phyloP scores from a whole-genome alignment of 2,329 filamentous ascomycete species.

The Emmonsia crescens region DNA sequence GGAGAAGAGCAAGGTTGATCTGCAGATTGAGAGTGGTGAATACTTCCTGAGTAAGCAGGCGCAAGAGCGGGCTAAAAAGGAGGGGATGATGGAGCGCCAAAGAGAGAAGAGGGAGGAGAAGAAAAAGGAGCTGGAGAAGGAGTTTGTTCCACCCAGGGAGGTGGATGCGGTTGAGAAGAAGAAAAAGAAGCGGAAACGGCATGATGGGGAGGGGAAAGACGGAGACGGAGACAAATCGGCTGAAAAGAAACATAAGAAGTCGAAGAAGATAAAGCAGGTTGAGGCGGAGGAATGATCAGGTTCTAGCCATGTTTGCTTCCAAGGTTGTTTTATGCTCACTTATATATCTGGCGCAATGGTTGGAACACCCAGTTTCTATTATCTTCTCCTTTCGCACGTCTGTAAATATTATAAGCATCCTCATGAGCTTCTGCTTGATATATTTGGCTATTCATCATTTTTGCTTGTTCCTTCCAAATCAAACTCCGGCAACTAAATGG shows the following conservation, averaged over 20 bases:
- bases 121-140: constrained; percentile 70
- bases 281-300: constrained; percentile 18
- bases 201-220: constrained; percentile 5
- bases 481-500: neutral
- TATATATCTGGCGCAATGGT: constrained; percentile 4
- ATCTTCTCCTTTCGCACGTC: neutral
- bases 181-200: constrained; percentile 22
- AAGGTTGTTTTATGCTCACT: constrained; percentile 1
- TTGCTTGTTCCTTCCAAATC: neutral
- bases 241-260: constrained; percentile 52
- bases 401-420: neutral
- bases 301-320: neutral
- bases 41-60: constrained; percentile 91
- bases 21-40: constrained; percentile 95
- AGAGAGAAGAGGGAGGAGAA: constrained; percentile 80
- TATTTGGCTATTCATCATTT: neutral
- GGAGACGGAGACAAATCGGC: constrained; percentile 8
- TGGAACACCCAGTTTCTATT: neutral
- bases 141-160: constrained; percentile 82
- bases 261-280: constrained; percentile 31
- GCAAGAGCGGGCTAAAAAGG: constrained; percentile 70
- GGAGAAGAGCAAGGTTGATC: constrained; percentile 97
- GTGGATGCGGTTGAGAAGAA: constrained; percentile 44
- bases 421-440: neutral
- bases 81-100: constrained; percentile 74